Percentiles rank a stretch among this genome's conserved stretches.
These are phyloP conservation scores for Monosporascus sp. DNA, from an alignment of 2,329 filamentous ascomycete genomes.

Conservation along the genomic window DNA sequence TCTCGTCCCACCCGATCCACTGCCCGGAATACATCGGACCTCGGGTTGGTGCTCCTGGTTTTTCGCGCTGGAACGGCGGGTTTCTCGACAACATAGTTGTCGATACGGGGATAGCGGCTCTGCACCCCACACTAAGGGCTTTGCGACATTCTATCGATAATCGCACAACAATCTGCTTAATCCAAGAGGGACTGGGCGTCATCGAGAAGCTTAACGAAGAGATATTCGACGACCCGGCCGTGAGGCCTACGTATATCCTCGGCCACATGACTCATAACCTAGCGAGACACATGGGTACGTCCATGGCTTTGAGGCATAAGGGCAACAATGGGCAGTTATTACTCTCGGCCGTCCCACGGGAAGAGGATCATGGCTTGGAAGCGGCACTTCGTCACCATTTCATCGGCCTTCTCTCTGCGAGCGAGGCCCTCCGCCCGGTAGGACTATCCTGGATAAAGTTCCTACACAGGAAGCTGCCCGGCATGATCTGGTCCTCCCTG, in stretches of 20 bases:
- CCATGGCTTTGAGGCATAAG: constrained; percentile 39
- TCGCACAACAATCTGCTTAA: constrained; percentile 66
- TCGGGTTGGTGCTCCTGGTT: background rate
- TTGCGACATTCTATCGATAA: constrained; percentile 34
- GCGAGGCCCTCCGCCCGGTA: constrained; percentile 56
- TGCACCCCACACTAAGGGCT: constrained; percentile 12
- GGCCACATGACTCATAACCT: constrained; percentile 51
- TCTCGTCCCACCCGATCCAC: constrained; percentile 16
- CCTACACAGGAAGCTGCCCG: constrained; percentile 70
- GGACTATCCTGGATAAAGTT: constrained; percentile 56
- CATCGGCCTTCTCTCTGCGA: constrained; percentile 56
- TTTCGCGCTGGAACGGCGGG: background rate
- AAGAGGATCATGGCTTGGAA: constrained; percentile 10
- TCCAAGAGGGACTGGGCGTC: constrained; percentile 79
- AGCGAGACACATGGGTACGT: constrained; percentile 3
- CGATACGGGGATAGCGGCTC: constrained; percentile 9
- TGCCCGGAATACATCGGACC: constrained; percentile 17
- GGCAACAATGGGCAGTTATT: constrained; percentile 7
- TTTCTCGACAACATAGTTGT: constrained; percentile 22
- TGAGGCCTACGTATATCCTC: constrained; percentile 70
- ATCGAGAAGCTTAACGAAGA: constrained; percentile 69
- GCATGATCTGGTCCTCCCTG: constrained; percentile 68
- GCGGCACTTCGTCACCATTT: constrained; percentile 44
- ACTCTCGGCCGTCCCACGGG: constrained; percentile 11
- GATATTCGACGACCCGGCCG: constrained; percentile 61